Evolutionary conservation across 2,329 filamentous ascomycete genomes (phyloP), one percentile per base, ranked within the genome.

Genomic region (Lasiodiplodia gonubiensis): DNA sequence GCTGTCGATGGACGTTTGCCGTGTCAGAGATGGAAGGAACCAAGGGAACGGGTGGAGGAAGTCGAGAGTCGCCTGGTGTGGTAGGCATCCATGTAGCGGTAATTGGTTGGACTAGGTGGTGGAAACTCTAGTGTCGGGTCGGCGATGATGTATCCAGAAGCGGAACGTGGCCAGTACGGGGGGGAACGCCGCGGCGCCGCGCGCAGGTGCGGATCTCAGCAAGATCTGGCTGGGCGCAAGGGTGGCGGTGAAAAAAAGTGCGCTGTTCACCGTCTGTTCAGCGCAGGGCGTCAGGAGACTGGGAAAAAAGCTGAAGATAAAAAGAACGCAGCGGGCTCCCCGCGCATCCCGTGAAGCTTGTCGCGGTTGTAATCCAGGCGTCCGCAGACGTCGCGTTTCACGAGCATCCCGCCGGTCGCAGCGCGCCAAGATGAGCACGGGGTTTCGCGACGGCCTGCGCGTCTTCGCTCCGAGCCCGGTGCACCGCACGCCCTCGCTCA

Each of bases 81-180:
- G 76, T 75, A 78, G 79, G 77, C 80, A 82, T 81, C 74, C 78
- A 83, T 81, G 71, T 76, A 73, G 48, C 49, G 53, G 30, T 59
- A 42, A 27, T 66, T 37, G 54, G 51, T 49, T 11, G 21, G 49
- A 49, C 18, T 39, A 54, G 27, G 11, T 33, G 61, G 49, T 30
- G 39, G 52, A 25, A 60, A 64, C 49, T 30, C 27, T 63, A 46
- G 57, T 48, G 66, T 37, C 35, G 46, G 46, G 21, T 16, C 55
- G 54, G 66, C 51, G 57, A 64, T 65, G 60, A 65, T 65, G 60
- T 55, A 52, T 57, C 57, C 57, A 55, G 51, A 57, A 67, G 64
- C 55, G 61, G 68, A 65, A 67, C 59, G 59, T 64, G 65, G 67
- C 67, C 67, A 63, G 51, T 65, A 57, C 59, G 66, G 49, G 59